Conservation (phyloP, 2,329 filamentous ascomycete genomes). For the Colletotrichum somersetense region DNA sequence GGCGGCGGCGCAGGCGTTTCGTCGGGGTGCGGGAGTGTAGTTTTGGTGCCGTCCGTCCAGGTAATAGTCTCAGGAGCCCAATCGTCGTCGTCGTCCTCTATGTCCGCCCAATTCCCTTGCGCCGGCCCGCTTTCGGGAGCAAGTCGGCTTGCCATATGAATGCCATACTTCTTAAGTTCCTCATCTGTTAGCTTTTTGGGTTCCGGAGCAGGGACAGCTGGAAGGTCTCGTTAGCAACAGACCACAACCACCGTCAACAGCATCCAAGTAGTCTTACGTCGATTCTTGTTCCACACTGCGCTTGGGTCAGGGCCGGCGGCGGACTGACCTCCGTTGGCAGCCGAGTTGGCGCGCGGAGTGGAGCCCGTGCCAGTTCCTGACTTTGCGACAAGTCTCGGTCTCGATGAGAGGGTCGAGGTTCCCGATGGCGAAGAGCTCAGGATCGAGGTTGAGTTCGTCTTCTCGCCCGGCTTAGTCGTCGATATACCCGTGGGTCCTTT, state of each 20-base stretch:
- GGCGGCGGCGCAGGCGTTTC: slow-evolving; percentile 54
- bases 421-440: slow-evolving; percentile 59
- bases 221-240: slow-evolving; percentile 45
- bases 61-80: slow-evolving; percentile 88
- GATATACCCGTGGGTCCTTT: slow-evolving; percentile 66
- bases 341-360: slow-evolving; percentile 55
- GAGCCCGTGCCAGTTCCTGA: slow-evolving; percentile 72
- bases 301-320: slow-evolving; percentile 76
- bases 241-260: background rate
- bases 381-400: slow-evolving; percentile 82
- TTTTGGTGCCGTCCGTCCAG: slow-evolving; percentile 90
- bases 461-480: slow-evolving; percentile 64
- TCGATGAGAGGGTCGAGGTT: slow-evolving; percentile 64
- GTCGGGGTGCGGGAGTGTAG: slow-evolving; percentile 75
- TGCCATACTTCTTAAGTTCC: slow-evolving; percentile 87
- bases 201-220: slow-evolving; percentile 74
- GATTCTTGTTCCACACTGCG: slow-evolving; percentile 91
- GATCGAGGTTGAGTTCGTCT: slow-evolving; percentile 60
- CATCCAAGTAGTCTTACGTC: slow-evolving; percentile 67
- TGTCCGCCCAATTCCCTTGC: slow-evolving; percentile 89
- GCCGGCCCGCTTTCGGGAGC: slow-evolving; percentile 80
- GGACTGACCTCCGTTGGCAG: slow-evolving; percentile 69
- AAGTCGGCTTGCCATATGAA: slow-evolving; percentile 84
- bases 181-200: slow-evolving; percentile 89
- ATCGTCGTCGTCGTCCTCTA: slow-evolving; percentile 89